These are phyloP conservation scores for Teunomyces funiuensis DNA, from an alignment of 805 yeast species.

Conservation along the genomic window DNA sequence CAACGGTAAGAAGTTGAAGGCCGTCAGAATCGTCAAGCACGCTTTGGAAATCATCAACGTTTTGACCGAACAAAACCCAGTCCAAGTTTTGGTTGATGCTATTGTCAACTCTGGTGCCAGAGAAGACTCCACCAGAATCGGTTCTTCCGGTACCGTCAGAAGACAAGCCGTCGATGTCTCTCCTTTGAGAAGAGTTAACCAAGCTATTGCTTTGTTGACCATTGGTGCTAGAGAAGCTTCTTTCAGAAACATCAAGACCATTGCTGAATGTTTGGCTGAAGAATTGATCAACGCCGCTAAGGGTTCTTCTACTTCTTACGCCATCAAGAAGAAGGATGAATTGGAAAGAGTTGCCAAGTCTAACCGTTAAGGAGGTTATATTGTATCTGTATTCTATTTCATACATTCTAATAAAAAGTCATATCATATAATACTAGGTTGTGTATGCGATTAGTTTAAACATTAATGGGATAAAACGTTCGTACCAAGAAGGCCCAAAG, in stretches of 20 bases:
- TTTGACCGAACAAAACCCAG: conserved; percentile 98
- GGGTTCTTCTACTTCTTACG: conserved; percentile 99
- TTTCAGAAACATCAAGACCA: conserved; percentile 99
- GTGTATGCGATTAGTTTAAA: not conserved
- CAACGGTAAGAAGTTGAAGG: conserved; percentile 99
- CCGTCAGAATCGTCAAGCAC: conserved; percentile 99
- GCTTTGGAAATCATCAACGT: conserved; percentile 97
- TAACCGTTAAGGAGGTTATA: conserved; percentile 80
- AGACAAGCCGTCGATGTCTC: conserved; percentile 99
- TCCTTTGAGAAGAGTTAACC: conserved; percentile 99
- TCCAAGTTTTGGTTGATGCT: conserved; percentile 99
- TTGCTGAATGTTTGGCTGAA: conserved; percentile 99
- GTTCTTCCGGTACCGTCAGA: conserved; percentile 99
- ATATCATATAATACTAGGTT: not conserved
- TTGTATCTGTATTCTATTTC: conserved; percentile 27
- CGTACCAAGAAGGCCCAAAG: not conserved
- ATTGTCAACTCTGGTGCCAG: conserved; percentile 99
- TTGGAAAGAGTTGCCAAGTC: conserved; percentile 99
- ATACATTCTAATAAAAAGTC: conserved; percentile 18
- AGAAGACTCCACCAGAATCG: conserved; percentile 99
- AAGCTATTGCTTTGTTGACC: conserved; percentile 96
- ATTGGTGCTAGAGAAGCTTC: conserved; percentile 99
- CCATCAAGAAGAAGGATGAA: conserved; percentile 99
- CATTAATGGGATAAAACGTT: conserved; percentile 4
- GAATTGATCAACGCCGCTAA: conserved; percentile 99